Conservation (phyloP, 805 yeast species). For the Saturnispora besseyi region DNA sequence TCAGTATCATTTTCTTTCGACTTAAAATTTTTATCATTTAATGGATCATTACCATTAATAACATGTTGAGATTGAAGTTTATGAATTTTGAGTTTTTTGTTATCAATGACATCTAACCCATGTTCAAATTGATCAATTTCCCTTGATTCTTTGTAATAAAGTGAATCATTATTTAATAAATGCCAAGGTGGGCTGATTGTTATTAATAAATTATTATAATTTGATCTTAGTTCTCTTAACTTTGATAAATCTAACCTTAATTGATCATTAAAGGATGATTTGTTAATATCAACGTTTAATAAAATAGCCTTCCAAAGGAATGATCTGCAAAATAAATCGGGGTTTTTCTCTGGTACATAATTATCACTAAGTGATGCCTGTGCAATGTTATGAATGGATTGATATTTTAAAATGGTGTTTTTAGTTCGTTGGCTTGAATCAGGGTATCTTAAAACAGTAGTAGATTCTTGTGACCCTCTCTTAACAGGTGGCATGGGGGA, state of each 20-base stretch:
- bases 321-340: slow-evolving; percentile 14
- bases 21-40: neutral
- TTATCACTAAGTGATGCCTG: slow-evolving; percentile 7
- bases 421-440: neutral
- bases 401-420: slow-evolving; percentile 4
- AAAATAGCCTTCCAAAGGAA: slow-evolving; percentile 17
- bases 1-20: neutral
- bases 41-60: slow-evolving; percentile 8
- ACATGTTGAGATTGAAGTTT: slow-evolving; percentile 7
- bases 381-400: slow-evolving; percentile 8
- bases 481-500: slow-evolving; percentile 2
- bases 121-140: slow-evolving; percentile 11
- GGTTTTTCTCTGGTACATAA: slow-evolving; percentile 7
- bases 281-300: slow-evolving; percentile 10
- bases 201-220: slow-evolving; percentile 14
- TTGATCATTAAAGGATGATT: slow-evolving; percentile 5
- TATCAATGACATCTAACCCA: slow-evolving; percentile 20
- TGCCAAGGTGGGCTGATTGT: slow-evolving; percentile 29
- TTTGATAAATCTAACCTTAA: slow-evolving; percentile 15
- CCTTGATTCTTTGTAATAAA: slow-evolving; percentile 14
- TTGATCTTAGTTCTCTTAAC: slow-evolving; percentile 15
- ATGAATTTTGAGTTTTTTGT: slow-evolving; percentile 4
- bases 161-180: slow-evolving; percentile 20
- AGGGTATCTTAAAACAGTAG: neutral
- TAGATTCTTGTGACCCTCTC: neutral